Conservation (phyloP, 1,284 basidiomycete species). For the Puccinia novopanici region DNA sequence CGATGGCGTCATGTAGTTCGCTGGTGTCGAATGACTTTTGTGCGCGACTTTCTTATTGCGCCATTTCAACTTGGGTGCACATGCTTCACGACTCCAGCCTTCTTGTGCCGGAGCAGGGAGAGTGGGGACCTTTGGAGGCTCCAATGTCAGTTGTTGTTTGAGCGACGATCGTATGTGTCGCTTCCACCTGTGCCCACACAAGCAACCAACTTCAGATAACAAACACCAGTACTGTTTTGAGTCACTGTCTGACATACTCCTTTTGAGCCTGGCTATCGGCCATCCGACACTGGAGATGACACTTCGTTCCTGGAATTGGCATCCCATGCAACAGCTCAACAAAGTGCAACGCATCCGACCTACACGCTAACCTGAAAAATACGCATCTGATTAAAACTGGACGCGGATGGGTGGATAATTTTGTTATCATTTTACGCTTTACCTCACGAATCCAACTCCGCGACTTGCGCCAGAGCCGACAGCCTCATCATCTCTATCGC, state of each 20-base stretch:
- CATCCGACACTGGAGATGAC: conserved; percentile 42
- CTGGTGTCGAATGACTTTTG: not conserved
- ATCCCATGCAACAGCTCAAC: conserved; percentile 36
- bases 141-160: not conserved
- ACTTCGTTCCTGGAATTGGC: conserved; percentile 2
- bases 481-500: conserved; percentile 25
- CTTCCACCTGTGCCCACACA: conserved; percentile 12
- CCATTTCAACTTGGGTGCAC: not conserved
- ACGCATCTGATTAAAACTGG: not conserved
- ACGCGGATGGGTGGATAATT: conserved; percentile 1
- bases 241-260: conserved; percentile 22
- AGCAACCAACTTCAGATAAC: not conserved
- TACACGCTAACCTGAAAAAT: not conserved
- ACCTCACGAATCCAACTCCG: conserved; percentile 45
- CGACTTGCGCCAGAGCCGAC: conserved; percentile 33
- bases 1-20: not conserved
- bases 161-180: conserved; percentile 30
- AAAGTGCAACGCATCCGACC: conserved; percentile 30
- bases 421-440: not conserved
- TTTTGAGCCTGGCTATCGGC: conserved; percentile 48
- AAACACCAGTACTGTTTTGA: not conserved
- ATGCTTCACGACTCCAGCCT: not conserved
- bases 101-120: not conserved
- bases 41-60: not conserved
- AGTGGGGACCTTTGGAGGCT: not conserved